These are phyloP conservation scores for Trichosporon asahii DNA, from an alignment of 1,284 basidiomycete species.

Conservation along the genomic window DNA sequence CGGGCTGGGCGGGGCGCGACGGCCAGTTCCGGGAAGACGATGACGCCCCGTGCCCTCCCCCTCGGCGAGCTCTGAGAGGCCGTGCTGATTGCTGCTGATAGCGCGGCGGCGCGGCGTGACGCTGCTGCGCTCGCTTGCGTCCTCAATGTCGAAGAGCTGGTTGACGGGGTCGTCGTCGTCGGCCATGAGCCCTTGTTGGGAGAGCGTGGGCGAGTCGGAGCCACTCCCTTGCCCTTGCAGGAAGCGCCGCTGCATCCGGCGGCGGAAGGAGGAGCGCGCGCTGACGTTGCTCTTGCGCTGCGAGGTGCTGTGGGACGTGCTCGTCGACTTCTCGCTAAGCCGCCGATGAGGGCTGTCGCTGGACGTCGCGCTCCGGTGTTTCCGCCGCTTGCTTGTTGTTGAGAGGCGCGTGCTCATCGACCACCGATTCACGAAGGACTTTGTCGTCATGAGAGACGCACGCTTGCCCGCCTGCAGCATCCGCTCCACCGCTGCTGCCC, in stretches of 20 bases:
- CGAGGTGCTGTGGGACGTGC: slow-evolving; percentile 5
- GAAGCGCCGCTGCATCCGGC: slow-evolving; percentile 8
- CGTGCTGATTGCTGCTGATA: slow-evolving; percentile 11
- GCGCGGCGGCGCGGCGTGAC: slow-evolving; percentile 20
- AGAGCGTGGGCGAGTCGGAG: neutral
- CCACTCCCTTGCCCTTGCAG: neutral
- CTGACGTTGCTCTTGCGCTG: slow-evolving; percentile 7
- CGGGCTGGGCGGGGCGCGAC: slow-evolving; percentile 6
- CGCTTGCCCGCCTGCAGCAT: slow-evolving; percentile 40
- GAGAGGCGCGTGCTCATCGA: slow-evolving; percentile 9
- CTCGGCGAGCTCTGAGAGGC: neutral
- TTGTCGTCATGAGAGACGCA: slow-evolving; percentile 19
- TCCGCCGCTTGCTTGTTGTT: neutral
- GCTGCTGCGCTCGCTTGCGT: neutral
- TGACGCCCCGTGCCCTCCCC: slow-evolving; percentile 21
- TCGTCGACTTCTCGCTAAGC: slow-evolving; percentile 9
- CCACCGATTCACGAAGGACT: slow-evolving; percentile 12
- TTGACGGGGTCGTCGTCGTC: slow-evolving; percentile 17
- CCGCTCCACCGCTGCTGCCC: slow-evolving; percentile 42
- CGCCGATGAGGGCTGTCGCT: slow-evolving; percentile 9
- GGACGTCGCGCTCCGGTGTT: neutral
- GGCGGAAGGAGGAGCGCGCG: slow-evolving; percentile 1
- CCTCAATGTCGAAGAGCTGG: slow-evolving; percentile 8
- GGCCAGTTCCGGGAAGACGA: slow-evolving; percentile 29
- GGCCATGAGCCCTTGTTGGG: neutral